Conservation (phyloP, 2,329 filamentous ascomycete genomes). For the Cercospora sesami region DNA sequence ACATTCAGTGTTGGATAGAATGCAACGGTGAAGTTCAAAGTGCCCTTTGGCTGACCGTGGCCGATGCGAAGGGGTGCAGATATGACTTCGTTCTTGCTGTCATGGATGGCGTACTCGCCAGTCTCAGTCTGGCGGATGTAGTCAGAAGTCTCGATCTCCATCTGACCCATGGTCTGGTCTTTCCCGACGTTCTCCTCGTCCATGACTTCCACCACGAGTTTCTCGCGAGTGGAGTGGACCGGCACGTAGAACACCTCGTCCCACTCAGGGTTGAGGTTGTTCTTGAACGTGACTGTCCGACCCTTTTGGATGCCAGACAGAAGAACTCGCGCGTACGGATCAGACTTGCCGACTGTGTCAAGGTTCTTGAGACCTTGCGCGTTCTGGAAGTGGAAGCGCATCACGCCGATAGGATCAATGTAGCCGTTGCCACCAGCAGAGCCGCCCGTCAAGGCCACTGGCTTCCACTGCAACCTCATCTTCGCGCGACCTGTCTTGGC, state of each 20-base stretch:
- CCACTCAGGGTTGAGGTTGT: constrained; percentile 92
- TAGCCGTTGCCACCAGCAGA: constrained; percentile 74
- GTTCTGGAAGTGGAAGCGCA: constrained; percentile 87
- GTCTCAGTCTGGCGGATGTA: constrained; percentile 75
- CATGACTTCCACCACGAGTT: constrained; percentile 89
- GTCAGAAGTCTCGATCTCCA: constrained; percentile 75
- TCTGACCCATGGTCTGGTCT: constrained; percentile 79
- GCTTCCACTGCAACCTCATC: constrained; percentile 92
- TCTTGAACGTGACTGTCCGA: constrained; percentile 91
- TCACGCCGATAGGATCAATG: constrained; percentile 87
- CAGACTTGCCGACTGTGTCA: constrained; percentile 94
- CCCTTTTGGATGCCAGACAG: constrained; percentile 88
- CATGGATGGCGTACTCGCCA: constrained; percentile 78
- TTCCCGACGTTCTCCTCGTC: constrained; percentile 90
- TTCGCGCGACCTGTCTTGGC: constrained; percentile 82
- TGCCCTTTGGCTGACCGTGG: constrained; percentile 74
- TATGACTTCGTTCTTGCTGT: constrained; percentile 65
- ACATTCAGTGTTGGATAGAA: constrained; percentile 91
- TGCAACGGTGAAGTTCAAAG: constrained; percentile 75
- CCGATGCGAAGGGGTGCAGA: constrained; percentile 72
- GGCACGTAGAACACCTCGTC: constrained; percentile 95
- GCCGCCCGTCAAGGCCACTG: constrained; percentile 80
- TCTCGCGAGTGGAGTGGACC: constrained; percentile 80
- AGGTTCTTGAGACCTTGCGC: constrained; percentile 84
- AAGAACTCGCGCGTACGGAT: constrained; percentile 86